phyloP scores from a whole-genome alignment of 352 stramenopile genomes.

The Phytophthora pini region DNA sequence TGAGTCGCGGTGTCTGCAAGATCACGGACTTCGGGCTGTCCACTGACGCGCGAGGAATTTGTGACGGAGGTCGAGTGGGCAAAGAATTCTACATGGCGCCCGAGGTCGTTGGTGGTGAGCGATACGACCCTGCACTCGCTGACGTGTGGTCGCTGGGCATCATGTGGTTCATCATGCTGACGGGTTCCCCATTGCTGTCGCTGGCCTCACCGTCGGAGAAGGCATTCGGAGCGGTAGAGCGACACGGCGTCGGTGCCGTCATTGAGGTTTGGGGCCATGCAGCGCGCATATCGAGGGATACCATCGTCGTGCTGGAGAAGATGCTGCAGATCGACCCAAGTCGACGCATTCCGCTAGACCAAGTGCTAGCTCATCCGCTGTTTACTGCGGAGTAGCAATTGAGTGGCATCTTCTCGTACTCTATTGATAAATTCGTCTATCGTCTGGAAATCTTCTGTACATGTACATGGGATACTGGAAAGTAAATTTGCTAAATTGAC shows the following conservation, averaged over 20 bases:
- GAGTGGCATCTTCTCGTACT: no score
- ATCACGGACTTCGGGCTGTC: constrained; percentile 69
- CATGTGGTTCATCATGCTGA: constrained; percentile 74
- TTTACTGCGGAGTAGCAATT: neutral
- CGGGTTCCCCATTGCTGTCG: constrained; percentile 55
- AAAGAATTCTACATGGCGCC: constrained; percentile 75
- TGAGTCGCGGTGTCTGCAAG: constrained; percentile 44
- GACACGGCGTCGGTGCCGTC: constrained; percentile 35
- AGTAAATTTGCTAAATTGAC: neutral
- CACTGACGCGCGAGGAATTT: constrained; percentile 16
- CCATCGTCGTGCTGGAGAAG: constrained; percentile 29
- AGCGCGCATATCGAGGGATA: constrained; percentile 10
- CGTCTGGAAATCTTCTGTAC: no score
- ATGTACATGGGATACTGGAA: no score
- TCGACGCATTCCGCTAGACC: constrained; percentile 17
- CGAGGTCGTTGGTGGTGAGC: constrained; percentile 48
- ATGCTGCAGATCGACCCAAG: constrained; percentile 43
- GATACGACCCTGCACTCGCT: constrained; percentile 53
- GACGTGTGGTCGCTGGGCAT: constrained; percentile 76
- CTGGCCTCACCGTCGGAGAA: constrained; percentile 41
- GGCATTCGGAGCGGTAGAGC: constrained; percentile 29
- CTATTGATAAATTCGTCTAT: no score
- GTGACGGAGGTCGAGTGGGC: constrained; percentile 46
- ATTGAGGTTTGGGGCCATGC: constrained; percentile 42
- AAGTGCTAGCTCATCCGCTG: constrained; percentile 18